Evolutionary conservation across 1,139 yeast species (phyloP).

Genomic region (Blastobotrys aristatus): DNA sequence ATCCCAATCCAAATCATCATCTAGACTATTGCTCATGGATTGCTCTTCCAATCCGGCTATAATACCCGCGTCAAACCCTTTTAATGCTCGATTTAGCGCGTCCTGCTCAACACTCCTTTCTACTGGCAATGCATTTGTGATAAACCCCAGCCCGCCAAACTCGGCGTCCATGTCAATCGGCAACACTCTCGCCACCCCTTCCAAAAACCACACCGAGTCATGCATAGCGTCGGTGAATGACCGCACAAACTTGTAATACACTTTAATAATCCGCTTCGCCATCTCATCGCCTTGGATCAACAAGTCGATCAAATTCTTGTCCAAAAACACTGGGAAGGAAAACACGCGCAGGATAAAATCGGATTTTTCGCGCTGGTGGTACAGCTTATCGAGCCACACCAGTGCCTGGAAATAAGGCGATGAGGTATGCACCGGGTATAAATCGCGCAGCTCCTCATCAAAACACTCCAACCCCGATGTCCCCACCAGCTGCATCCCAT

Average conservation of each 20-base stretch:
- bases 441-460: constrained; percentile 76
- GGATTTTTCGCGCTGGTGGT: constrained; percentile 69
- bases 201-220: constrained; percentile 88
- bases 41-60: constrained; percentile 12
- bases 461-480: constrained; percentile 62
- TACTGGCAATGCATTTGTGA: constrained; percentile 31
- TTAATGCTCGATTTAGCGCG: constrained; percentile 9
- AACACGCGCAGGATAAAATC: constrained; percentile 84
- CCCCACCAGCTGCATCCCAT: constrained; percentile 17
- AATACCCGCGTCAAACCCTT: constrained; percentile 15
- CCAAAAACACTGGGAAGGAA: constrained; percentile 89
- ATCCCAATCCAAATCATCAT: too few species aligned
- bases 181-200: constrained; percentile 81
- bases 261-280: constrained; percentile 86
- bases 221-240: constrained; percentile 82
- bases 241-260: constrained; percentile 75
- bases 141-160: constrained; percentile 37
- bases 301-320: constrained; percentile 66
- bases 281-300: constrained; percentile 79
- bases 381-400: constrained; percentile 79
- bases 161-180: constrained; percentile 38
- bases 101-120: background rate
- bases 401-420: constrained; percentile 84
- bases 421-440: constrained; percentile 76
- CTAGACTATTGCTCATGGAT: background rate